Evolutionary conservation across 495 filamentous ascomycete species (phyloP), one percentile per base, ranked within the genome.

Genomic region (Sporormia fimetaria): DNA sequence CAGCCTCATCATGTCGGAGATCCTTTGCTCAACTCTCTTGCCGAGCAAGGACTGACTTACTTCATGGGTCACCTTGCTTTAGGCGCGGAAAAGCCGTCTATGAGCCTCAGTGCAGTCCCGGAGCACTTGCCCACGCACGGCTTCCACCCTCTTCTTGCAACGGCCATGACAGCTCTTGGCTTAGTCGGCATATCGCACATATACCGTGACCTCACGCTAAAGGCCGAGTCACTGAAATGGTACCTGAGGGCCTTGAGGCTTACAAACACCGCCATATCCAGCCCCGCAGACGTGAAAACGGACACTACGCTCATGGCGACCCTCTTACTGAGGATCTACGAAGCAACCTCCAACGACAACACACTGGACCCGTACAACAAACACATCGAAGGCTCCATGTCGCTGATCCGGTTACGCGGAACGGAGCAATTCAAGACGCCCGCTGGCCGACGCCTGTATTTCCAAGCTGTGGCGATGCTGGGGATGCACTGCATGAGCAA

Each of bases 291-390:
- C 27, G 74, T 71, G 28, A 68, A 66, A 44, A 67, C 73, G 29
- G 76, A 82, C 54, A 65, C 64, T 33, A 77, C 76, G 3, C 67
- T 82, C 43, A 70, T 76, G 21, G 65, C 74, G 1, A 69, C 79
- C 23, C 59, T 82, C 16, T 65, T 79, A 23, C 62, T 82, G 25
- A 68, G 68, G n/a, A 55, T 74, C 2, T 78, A 73, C 15, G 44
- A 40, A 43, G 18, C 26, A 0, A 44, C 38, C 1, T 43, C 22
- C 27, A 57, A 49, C 16, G 31, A 47, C 5, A 31, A 26, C 16
- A 21, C 40, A 20, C 21, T 57, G 4, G 16, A 36, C 9, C 36
- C 68, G 2, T 81, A 74, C 64, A 69, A 67, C 25, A 68, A 68
- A 32, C 77, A 81, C 55, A 66, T 78, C 41, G 65, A 65, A 24